Evolutionary conservation across 352 stramenopile genomes (phyloP).

Genomic region (Pythium guiyangense): DNA sequence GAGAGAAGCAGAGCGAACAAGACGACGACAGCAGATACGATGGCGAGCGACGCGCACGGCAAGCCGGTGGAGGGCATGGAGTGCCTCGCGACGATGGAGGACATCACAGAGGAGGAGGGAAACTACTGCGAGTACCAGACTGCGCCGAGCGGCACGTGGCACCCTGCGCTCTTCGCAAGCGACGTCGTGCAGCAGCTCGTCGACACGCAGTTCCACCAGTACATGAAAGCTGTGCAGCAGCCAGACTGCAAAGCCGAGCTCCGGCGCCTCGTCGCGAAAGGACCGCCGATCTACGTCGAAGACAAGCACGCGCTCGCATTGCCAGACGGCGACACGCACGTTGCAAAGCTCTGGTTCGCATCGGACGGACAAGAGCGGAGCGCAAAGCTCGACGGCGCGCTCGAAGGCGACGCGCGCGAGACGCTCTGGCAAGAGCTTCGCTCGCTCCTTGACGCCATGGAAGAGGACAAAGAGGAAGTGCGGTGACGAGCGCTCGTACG

Average conservation of each 20-base stretch:
- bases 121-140: conserved; percentile 94
- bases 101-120: conserved; percentile 89
- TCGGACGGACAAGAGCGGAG: conserved; percentile 70
- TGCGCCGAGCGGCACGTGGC: conserved; percentile 84
- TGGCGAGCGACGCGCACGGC: conserved; percentile 52
- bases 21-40: no score
- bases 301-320: conserved; percentile 90
- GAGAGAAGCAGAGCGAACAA: no score
- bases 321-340: conserved; percentile 87
- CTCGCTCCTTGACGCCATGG: conserved; percentile 70
- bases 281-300: conserved; percentile 90
- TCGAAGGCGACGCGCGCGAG: conserved; percentile 86
- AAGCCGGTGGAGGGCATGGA: conserved; percentile 84
- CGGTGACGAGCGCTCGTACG: conserved; percentile 18
- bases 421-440: conserved; percentile 65
- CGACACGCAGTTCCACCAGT: conserved; percentile 89
- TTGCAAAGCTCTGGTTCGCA: conserved; percentile 89
- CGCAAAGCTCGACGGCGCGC: conserved; percentile 83
- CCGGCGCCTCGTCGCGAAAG: conserved; percentile 84
- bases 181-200: conserved; percentile 85
- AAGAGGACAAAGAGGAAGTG: conserved; percentile 76
- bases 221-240: conserved; percentile 91
- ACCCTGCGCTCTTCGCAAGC: conserved; percentile 68
- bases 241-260: conserved; percentile 94
- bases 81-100: conserved; percentile 93